These are phyloP conservation scores for Cercospora zeina DNA, from an alignment of 2,329 filamentous ascomycete species.

Conservation along the genomic window DNA sequence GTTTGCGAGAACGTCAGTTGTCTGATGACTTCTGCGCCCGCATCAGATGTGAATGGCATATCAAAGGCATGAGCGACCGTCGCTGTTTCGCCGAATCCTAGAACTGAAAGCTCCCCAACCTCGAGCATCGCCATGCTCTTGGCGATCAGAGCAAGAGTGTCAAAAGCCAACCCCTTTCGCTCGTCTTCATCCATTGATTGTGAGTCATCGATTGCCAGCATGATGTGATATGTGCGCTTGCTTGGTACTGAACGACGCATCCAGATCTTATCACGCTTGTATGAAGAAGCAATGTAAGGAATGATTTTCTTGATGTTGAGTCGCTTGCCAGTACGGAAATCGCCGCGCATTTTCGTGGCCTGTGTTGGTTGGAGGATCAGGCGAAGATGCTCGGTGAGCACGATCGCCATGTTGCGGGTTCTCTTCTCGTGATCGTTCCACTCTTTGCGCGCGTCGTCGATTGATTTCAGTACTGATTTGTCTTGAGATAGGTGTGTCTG, in stretches of 20 bases:
- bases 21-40: constrained; percentile 80
- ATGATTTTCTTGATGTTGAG: constrained; percentile 99
- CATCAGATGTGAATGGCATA: constrained; percentile 75
- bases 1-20: constrained; percentile 83
- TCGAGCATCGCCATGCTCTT: constrained; percentile 89
- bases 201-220: constrained; percentile 95
- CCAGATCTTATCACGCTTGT: constrained; percentile 99
- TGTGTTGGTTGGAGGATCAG: constrained; percentile 93
- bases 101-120: constrained; percentile 85
- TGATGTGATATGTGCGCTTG: constrained; percentile 94
- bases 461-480: constrained; percentile 27
- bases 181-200: constrained; percentile 86
- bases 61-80: constrained; percentile 84
- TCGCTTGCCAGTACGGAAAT: constrained; percentile 95
- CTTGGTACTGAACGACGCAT: constrained; percentile 89
- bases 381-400: constrained; percentile 89
- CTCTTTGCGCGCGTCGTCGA: constrained; percentile 65
- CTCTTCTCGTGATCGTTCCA: constrained; percentile 83
- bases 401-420: constrained; percentile 82
- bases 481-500: constrained; percentile 64
- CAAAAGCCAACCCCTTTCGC: constrained; percentile 79
- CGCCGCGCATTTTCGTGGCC: constrained; percentile 92
- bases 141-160: constrained; percentile 89
- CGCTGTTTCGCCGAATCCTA: constrained; percentile 83
- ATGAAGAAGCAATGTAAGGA: constrained; percentile 95